phyloP scores from a whole-genome alignment of 495 filamentous ascomycete genomes.

The Tuber melanosporum region DNA sequence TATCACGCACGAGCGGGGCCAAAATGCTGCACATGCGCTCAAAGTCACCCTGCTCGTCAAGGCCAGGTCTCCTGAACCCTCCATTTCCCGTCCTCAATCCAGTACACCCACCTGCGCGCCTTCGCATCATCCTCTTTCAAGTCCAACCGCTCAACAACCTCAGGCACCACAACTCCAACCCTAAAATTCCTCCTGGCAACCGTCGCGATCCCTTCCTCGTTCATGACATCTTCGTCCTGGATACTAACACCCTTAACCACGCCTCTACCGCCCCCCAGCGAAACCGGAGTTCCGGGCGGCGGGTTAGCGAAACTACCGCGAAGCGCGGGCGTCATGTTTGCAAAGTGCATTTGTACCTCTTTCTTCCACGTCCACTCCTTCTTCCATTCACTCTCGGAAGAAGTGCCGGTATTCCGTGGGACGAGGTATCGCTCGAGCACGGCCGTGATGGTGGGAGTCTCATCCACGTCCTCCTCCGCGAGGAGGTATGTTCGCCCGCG shows the following conservation, averaged over 20 bases:
- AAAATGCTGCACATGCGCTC: too few relatives aligned
- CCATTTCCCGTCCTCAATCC: constrained; percentile 53
- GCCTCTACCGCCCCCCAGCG: constrained; percentile 46
- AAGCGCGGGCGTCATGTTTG: constrained; percentile 71
- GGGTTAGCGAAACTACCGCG: constrained; percentile 73
- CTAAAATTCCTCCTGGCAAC: constrained; percentile 73
- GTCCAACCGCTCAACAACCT: constrained; percentile 72
- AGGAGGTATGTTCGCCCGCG: constrained; percentile 67
- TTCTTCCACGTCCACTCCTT: constrained; percentile 60
- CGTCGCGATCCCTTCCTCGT: constrained; percentile 48
- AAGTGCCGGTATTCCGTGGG: constrained; percentile 6
- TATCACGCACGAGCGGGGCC: too few relatives aligned
- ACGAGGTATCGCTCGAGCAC: constrained; percentile 29
- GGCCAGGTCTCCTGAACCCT: constrained; percentile 77
- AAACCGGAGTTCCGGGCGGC: constrained; percentile 59
- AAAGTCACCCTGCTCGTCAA: constrained; percentile 37
- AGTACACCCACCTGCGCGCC: constrained; percentile 57
- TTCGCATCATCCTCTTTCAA: constrained; percentile 58
- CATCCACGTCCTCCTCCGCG: constrained; percentile 41
- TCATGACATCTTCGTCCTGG: constrained; percentile 49
- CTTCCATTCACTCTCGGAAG: constrained; percentile 32
- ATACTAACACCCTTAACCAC: constrained; percentile 62
- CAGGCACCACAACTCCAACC: constrained; percentile 73
- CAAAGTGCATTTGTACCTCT: constrained; percentile 80
- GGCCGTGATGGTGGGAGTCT: constrained; percentile 35